These are phyloP conservation scores for Arabidopsis arenosa DNA, from an alignment of 345 rosid genomes.

Conservation along the genomic window DNA sequence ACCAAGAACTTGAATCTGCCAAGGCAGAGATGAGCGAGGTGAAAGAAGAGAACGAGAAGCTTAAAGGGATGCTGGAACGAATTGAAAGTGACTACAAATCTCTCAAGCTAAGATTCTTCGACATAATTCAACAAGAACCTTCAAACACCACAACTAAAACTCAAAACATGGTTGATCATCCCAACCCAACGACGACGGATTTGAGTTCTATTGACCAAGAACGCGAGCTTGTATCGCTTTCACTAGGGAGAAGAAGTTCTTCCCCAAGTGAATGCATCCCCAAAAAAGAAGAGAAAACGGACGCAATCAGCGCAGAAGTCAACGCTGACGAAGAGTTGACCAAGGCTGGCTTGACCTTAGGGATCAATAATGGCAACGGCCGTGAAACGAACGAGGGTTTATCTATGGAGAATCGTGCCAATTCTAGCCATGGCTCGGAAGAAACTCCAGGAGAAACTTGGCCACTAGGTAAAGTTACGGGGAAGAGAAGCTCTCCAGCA, in stretches of 20 bases:
- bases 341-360: constrained; percentile 58
- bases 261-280: constrained; percentile 41
- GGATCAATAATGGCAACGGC: constrained; percentile 43
- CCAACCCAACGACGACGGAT: constrained; percentile 25
- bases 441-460: constrained; percentile 56
- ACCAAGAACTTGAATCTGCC: constrained; percentile 59
- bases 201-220: constrained; percentile 45
- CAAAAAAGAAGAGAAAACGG: constrained; percentile 49
- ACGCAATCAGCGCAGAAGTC: constrained; percentile 27
- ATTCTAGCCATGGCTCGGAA: constrained; percentile 50
- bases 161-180: constrained; percentile 33
- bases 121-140: constrained; percentile 56
- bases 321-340: constrained; percentile 50
- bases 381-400: neutral
- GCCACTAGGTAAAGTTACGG: constrained; percentile 56
- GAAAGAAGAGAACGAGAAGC: constrained; percentile 71
- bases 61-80: constrained; percentile 59
- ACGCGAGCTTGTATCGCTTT: constrained; percentile 70
- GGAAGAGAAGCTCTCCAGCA: constrained; percentile 44
- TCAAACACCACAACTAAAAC: constrained; percentile 35
- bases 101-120: constrained; percentile 66
- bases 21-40: constrained; percentile 76
- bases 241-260: constrained; percentile 68
- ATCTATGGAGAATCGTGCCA: constrained; percentile 40
- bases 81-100: constrained; percentile 70